phyloP scores from a whole-genome alignment of 164 flowering plant species.

The Houttuynia cordata region DNA sequence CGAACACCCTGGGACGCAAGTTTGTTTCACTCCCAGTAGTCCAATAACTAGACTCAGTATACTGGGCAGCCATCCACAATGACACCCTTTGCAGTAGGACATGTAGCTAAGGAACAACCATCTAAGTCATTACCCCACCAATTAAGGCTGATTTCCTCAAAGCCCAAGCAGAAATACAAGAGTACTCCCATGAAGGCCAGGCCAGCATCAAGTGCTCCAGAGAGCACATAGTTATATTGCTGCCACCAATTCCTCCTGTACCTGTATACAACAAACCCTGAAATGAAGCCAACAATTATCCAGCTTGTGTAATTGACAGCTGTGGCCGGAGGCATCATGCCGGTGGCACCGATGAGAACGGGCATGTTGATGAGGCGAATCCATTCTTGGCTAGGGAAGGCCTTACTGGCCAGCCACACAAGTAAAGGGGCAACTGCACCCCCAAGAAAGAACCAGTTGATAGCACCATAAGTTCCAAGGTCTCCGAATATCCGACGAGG shows the following conservation, averaged over 20 bases:
- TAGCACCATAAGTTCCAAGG: constrained; percentile 33
- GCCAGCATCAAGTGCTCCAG: constrained; percentile 79
- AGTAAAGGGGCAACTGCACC: constrained; percentile 65
- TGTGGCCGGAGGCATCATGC: constrained; percentile 66
- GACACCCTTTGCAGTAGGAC: constrained; percentile 66
- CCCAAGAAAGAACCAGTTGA: constrained; percentile 71
- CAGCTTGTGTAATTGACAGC: constrained; percentile 66
- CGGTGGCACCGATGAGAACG: constrained; percentile 49
- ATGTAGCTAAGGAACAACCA: constrained; percentile 56
- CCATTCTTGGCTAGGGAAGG: constrained; percentile 68
- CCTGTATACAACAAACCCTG: constrained; percentile 48
- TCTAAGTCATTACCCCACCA: constrained; percentile 83
- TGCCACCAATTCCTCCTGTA: constrained; percentile 62
- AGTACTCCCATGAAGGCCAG: constrained; percentile 80
- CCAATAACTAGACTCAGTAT: constrained; percentile 6
- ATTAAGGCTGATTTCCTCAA: constrained; percentile 28
- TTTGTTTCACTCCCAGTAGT: not conserved
- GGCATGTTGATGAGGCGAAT: constrained; percentile 71
- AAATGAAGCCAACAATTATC: constrained; percentile 54
- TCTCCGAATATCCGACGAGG: constrained; percentile 69
- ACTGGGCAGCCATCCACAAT: constrained; percentile 53
- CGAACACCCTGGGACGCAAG: too few species aligned
- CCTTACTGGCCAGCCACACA: constrained; percentile 54
- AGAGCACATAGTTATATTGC: constrained; percentile 58
- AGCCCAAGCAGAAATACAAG: constrained; percentile 42